phyloP scores from a whole-genome alignment of 2,329 filamentous ascomycete genomes.

The Cordyceps pruinosa region DNA sequence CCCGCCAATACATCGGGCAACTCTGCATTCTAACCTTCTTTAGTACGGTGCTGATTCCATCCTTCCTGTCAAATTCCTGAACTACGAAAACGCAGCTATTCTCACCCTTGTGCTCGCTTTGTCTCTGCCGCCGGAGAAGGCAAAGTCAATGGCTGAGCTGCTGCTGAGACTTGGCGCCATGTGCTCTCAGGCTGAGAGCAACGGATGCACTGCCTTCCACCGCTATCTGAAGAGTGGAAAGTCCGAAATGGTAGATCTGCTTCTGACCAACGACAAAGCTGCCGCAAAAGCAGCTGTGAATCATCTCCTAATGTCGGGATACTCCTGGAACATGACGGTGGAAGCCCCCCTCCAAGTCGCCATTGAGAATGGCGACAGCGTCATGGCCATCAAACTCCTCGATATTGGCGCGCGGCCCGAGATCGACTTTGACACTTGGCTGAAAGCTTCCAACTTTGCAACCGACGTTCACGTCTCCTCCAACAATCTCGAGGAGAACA shows the following conservation, averaged over 20 bases:
- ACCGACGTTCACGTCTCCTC: conserved; percentile 25
- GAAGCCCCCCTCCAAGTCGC: conserved; percentile 52
- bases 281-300: conserved; percentile 60
- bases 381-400: conserved; percentile 54
- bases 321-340: conserved; percentile 27
- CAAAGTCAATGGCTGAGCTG: conserved; percentile 55
- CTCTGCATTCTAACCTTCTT: conserved; percentile 13
- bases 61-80: conserved; percentile 62
- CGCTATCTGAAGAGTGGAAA: conserved; percentile 50
- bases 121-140: conserved; percentile 54
- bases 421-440: conserved; percentile 58
- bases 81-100: conserved; percentile 51
- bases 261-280: conserved; percentile 51
- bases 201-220: conserved; percentile 59
- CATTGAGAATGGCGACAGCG: conserved; percentile 43
- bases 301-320: conserved; percentile 44
- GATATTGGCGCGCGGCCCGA: conserved; percentile 52
- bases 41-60: conserved; percentile 72
- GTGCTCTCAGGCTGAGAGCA: conserved; percentile 62
- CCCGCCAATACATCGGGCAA: neutral
- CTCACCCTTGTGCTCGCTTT: conserved; percentile 64
- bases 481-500: conserved; percentile 40
- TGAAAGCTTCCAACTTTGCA: conserved; percentile 47
- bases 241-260: conserved; percentile 38
- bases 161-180: conserved; percentile 67